These are phyloP conservation scores for Stentor coeruleus DNA, from an alignment of 73 alveolate species.

Conservation along the genomic window DNA sequence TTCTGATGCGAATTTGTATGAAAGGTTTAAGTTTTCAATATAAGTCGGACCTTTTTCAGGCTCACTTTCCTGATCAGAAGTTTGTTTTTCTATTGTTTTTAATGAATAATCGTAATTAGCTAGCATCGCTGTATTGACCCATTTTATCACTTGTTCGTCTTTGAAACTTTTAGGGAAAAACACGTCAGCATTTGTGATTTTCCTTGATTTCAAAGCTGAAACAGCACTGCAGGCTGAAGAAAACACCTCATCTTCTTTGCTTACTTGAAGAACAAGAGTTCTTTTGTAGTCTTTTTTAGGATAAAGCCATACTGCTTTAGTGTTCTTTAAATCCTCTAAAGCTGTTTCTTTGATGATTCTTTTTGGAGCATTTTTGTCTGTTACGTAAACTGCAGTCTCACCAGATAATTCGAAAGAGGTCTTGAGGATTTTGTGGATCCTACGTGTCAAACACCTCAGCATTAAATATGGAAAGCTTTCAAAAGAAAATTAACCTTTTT, in stretches of 20 bases:
- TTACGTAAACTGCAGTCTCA: too few species aligned
- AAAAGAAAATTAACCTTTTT: too few species aligned
- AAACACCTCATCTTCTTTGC: not conserved
- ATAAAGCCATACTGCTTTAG: not conserved
- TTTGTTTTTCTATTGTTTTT: slow-evolving; percentile 16
- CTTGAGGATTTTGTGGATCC: too few species aligned
- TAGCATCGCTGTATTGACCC: slow-evolving; percentile 28
- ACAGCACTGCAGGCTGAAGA: not conserved
- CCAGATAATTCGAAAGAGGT: too few species aligned
- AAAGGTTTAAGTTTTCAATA: not conserved
- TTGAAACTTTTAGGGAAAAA: slow-evolving; percentile 10
- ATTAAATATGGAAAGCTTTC: too few species aligned
- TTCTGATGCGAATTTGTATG: not conserved
- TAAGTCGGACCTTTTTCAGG: not conserved
- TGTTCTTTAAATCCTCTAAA: not conserved
- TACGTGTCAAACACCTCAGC: too few species aligned
- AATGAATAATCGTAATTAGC: slow-evolving; percentile 26
- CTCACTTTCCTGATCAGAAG: slow-evolving; percentile 22
- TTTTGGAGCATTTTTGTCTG: not conserved
- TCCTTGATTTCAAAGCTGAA: not conserved
- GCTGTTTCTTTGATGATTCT: not conserved
- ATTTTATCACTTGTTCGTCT: slow-evolving; percentile 1
- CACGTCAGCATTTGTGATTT: slow-evolving; percentile 22
- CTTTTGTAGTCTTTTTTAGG: not conserved
- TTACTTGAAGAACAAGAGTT: too few species aligned